phyloP scores from a whole-genome alignment of 257 asterid species.

The Echium plantagineum region DNA sequence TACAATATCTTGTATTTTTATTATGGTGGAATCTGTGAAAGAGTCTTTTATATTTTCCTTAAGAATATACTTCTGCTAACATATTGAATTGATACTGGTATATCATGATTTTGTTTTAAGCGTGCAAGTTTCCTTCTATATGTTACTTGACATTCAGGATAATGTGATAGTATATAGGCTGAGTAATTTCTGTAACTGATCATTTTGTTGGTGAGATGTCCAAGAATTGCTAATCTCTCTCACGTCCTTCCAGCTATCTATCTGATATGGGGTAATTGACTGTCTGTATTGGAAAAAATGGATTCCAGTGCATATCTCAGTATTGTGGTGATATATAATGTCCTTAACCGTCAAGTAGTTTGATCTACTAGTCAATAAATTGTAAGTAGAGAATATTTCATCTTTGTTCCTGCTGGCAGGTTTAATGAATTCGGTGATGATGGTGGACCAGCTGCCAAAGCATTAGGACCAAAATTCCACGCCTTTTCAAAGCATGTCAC shows the following conservation, averaged over 20 bases:
- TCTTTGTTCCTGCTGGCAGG: constrained; percentile 25
- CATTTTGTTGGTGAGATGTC: no score
- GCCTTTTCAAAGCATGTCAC: constrained; percentile 54
- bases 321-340: not conserved
- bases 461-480: constrained; percentile 53
- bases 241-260: no score
- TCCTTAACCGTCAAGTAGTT: not conserved
- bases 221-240: no score
- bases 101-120: not conserved
- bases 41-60: not conserved
- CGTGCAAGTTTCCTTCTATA: not conserved
- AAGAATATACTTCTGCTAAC: not conserved
- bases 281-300: no score
- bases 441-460: constrained; percentile 83
- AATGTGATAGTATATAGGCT: no score
- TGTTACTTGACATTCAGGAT: not conserved
- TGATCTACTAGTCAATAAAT: no score
- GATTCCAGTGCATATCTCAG: not conserved
- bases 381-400: not conserved
- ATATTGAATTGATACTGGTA: not conserved
- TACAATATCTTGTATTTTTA: not conserved
- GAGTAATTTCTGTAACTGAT: no score
- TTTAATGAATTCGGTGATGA: constrained; percentile 68
- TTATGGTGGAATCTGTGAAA: not conserved
- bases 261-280: no score